Percentiles rank a stretch among this genome's conserved stretches.
Conservation (phyloP, 2,329 filamentous ascomycete species). For the Venturia nashicola region DNA sequence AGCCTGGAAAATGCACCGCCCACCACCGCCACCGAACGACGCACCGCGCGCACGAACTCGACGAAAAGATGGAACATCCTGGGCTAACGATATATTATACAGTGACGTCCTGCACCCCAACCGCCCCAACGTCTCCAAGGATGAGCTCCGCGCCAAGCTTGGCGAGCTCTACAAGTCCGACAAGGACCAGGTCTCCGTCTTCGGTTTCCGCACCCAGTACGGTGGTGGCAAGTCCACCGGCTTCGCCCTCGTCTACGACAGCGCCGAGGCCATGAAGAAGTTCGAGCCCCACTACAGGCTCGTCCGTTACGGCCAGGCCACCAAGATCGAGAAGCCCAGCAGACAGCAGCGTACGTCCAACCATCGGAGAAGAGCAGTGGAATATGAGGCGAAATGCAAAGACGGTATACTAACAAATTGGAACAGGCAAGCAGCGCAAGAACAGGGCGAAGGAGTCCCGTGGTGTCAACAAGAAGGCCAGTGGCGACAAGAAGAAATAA, state of each 20-base stretch:
- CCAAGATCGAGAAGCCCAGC: slow-evolving; percentile 93
- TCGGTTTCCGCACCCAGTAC: slow-evolving; percentile 96
- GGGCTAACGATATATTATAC: too few species aligned
- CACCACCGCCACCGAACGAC: too few species aligned
- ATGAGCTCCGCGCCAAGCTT: slow-evolving; percentile 93
- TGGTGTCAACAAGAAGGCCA: slow-evolving; percentile 73
- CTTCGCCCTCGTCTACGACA: slow-evolving; percentile 98
- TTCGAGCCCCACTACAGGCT: slow-evolving; percentile 98
- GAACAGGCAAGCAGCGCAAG: slow-evolving; percentile 98
- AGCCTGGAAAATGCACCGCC: too few species aligned
- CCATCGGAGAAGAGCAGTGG: too few species aligned
- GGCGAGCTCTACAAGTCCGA: slow-evolving; percentile 93
- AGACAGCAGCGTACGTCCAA: slow-evolving; percentile 92
- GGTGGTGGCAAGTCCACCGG: slow-evolving; percentile 99
- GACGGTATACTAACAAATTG: not conserved
- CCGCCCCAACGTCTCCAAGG: slow-evolving; percentile 97
- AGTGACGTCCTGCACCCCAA: slow-evolving; percentile 99
- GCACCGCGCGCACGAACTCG: too few species aligned
- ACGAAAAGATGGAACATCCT: too few species aligned
- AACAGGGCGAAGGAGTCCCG: slow-evolving; percentile 98
- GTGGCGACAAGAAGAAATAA: too few species aligned
- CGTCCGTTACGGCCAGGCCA: slow-evolving; percentile 80
- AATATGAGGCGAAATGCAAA: not conserved
- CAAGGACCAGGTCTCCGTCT: slow-evolving; percentile 96
- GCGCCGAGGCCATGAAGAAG: slow-evolving; percentile 96